A percentile compares a stretch with the other conserved stretches of the same genome.
These are phyloP conservation scores for Chimonanthus praecox DNA, from an alignment of 164 flowering plant genomes.

Conservation along the genomic window DNA sequence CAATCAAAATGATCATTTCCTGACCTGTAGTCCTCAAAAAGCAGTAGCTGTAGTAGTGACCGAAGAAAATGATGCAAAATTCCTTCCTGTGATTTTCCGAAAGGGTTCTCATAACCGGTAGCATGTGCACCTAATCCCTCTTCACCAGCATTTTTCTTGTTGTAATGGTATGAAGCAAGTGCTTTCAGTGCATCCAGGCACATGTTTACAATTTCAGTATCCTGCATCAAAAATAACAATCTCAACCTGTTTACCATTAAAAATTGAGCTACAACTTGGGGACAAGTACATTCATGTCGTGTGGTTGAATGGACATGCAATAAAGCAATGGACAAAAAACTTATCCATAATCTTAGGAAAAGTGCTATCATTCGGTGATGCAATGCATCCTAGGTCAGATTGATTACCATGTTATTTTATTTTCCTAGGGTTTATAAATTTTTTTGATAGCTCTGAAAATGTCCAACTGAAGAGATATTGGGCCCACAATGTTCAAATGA, in stretches of 20 bases:
- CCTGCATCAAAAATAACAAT: conserved; percentile 37
- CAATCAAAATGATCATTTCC: background rate
- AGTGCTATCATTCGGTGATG: no score
- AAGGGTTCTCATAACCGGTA: conserved; percentile 31
- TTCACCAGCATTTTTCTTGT: conserved; percentile 54
- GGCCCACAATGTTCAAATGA: no score
- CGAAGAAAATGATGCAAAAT: conserved; percentile 64
- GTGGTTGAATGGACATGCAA: background rate
- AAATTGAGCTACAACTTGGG: background rate
- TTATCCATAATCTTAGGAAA: no score
- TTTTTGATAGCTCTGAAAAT: no score
- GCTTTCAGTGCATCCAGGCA: conserved; percentile 73
- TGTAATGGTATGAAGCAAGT: conserved; percentile 82
- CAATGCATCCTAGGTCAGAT: no score
- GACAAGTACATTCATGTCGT: background rate
- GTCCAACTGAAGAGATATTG: no score
- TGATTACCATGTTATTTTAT: no score
- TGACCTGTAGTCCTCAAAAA: conserved; percentile 91
- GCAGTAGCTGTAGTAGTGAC: conserved; percentile 65
- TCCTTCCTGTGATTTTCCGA: conserved; percentile 56
- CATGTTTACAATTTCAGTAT: conserved; percentile 62
- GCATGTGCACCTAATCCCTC: conserved; percentile 70
- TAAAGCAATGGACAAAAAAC: no score
- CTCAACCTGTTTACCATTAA: background rate
- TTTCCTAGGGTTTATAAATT: no score